Conservation (phyloP, 192 early-diverging fungal genomes). For the Thoreauomyces humboldtii region DNA sequence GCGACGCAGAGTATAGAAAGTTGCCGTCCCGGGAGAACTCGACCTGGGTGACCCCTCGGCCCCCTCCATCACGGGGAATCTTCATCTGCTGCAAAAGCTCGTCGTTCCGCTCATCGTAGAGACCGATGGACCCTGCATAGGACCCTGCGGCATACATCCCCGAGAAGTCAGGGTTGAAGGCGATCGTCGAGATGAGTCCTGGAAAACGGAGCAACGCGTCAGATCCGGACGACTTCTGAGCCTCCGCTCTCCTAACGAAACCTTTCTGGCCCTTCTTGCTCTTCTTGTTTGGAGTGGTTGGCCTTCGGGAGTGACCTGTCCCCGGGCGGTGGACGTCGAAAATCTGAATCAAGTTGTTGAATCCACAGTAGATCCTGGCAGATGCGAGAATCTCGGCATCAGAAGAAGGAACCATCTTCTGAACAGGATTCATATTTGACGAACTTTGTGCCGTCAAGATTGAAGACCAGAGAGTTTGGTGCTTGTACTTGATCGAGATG, state of each 20-base stretch:
- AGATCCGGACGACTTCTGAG: no score
- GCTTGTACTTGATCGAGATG: constrained; percentile 64
- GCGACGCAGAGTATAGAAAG: constrained; percentile 66
- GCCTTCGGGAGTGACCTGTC: constrained; percentile 38
- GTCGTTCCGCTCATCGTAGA: constrained; percentile 59
- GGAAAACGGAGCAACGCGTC: not conserved
- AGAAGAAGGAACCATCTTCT: no score
- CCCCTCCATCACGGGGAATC: constrained; percentile 36
- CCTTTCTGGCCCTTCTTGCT: constrained; percentile 75
- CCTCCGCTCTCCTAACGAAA: constrained; percentile 14
- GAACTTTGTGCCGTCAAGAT: constrained; percentile 62
- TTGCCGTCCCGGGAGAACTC: constrained; percentile 66
- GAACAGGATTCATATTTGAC: not conserved
- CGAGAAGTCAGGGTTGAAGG: constrained; percentile 63
- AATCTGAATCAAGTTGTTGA: constrained; percentile 60
- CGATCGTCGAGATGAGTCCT: constrained; percentile 70
- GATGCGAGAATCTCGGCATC: no score
- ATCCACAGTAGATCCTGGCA: constrained; percentile 71
- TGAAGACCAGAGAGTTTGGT: constrained; percentile 66
- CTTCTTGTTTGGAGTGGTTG: constrained; percentile 60
- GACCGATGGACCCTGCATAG: constrained; percentile 63
- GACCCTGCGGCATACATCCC: constrained; percentile 74
- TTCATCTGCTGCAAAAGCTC: constrained; percentile 51
- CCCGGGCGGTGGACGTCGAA: constrained; percentile 73
- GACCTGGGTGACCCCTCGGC: constrained; percentile 53